Evolutionary conservation across 129 eudicot species (phyloP), one percentile per base, ranked within the genome.

Genomic region (Tanacetum coccineum): DNA sequence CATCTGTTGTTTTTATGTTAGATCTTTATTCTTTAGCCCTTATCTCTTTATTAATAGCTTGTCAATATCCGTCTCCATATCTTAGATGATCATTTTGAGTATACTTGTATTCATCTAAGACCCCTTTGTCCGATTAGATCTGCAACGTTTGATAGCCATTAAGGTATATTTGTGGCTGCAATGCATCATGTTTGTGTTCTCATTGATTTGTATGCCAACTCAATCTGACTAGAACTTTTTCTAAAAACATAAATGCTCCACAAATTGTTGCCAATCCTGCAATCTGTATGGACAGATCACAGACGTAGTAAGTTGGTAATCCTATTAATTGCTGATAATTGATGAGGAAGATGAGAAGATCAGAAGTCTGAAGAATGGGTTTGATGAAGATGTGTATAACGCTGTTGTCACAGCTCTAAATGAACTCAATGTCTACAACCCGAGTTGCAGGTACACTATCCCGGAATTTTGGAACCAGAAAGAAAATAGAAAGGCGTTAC

Each of bases 381-480:
- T 36, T 13, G 79, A 73, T 12, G 70, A 68, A 18, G 79, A 36
- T 26, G 60, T 75, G 5, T 74, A 28, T 48, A 26, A 76, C 50
- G 71, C 79, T 18, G 87, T 83, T 9, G 74, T 77, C 19, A 71
- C 71, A 4, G 82, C 83, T 57, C 59, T 78, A 36, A 70, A 25
- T 0, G 87, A 82, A 74, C 4, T 82, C 46, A 74, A 82, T 39
- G 67, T 67, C 30, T 82, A 79, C 65, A 82, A 82, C 48, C 83
- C 83, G 20, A 79, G 83, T 59, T 83, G 83, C 55, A 71, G 87
- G 39, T 82, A 82, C 69, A 78, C 80, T 0, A 19, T 82, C 44
- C 19, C 74, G 0, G 81, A 79, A 72, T 78, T 82, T 11, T 82
- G 87, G 87, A 75, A 82, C 74, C 36, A 19, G 17, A 73, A 73